Evolutionary conservation across 2,329 filamentous ascomycete genomes (phyloP).

Genomic region (Calycina herbarum): DNA sequence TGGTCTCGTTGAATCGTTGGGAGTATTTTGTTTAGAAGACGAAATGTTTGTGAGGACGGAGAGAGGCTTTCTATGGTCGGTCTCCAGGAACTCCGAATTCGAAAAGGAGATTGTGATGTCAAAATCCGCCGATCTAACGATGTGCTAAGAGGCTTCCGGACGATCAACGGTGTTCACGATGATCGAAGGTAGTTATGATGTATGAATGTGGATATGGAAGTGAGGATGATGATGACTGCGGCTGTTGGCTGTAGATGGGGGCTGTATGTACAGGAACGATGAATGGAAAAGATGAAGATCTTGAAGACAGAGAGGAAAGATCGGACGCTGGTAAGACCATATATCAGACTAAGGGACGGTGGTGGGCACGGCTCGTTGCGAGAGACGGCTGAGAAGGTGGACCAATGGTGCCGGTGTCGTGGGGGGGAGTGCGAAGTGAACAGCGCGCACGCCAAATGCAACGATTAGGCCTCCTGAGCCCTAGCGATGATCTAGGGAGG

Average conservation of each 20-base stretch:
- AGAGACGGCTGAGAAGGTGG: constrained; percentile 3
- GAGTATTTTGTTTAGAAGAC: background rate
- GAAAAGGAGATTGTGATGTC: constrained; percentile 1
- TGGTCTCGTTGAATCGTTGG: background rate
- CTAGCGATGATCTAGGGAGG: constrained; percentile 14
- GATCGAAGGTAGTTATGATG: background rate
- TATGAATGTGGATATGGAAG: background rate
- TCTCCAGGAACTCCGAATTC: background rate
- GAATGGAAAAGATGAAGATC: constrained; percentile 4
- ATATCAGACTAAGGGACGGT: constrained; percentile 15
- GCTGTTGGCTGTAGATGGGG: background rate
- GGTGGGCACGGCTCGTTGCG: constrained; percentile 9
- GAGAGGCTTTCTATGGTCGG: background rate
- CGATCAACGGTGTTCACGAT: background rate
- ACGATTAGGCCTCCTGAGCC: constrained; percentile 14
- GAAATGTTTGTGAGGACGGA: background rate
- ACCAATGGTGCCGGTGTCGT: constrained; percentile 5
- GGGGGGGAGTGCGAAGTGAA: constrained; percentile 13
- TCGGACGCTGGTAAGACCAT: constrained; percentile 18
- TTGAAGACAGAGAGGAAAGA: constrained; percentile 11
- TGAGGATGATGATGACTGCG: background rate
- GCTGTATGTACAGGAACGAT: constrained; percentile 8
- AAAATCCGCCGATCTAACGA: background rate
- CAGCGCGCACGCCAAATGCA: constrained; percentile 17
- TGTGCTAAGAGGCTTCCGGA: background rate